A percentile compares a stretch with the other conserved stretches of the same genome.
Evolutionary conservation across 169 alveolate genomes (phyloP).

Genomic region (Plasmodium adleri): DNA sequence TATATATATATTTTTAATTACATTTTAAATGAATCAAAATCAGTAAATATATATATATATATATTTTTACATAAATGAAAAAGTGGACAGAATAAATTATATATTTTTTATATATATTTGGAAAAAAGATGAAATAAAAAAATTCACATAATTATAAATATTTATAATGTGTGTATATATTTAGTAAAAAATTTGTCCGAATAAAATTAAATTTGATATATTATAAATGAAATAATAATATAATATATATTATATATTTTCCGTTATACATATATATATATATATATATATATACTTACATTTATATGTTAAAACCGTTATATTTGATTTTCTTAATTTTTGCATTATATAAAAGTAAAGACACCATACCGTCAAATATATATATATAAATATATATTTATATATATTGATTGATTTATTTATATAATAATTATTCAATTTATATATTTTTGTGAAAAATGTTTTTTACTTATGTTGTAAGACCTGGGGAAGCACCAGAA

Average conservation of each 20-base stretch:
- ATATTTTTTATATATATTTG: conserved; percentile 1
- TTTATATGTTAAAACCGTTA: background rate
- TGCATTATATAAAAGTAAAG: background rate
- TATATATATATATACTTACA: background rate
- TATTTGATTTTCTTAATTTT: background rate
- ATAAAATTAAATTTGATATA: background rate
- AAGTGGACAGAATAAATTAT: background rate
- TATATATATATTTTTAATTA: conserved; percentile 2
- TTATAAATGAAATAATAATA: background rate
- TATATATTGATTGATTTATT: background rate
- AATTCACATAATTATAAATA: background rate
- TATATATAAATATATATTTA: background rate
- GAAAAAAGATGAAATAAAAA: background rate
- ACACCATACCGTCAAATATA: too few relatives aligned
- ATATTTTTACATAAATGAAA: background rate
- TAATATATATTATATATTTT: too few relatives aligned
- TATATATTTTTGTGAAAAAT: conserved; percentile 77
- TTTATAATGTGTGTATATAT: conserved; percentile 6
- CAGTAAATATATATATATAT: background rate
- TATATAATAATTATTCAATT: too few relatives aligned
- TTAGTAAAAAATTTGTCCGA: conserved; percentile 5
- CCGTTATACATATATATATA: too few relatives aligned
- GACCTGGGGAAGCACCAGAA: conserved; percentile 96
- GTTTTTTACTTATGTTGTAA: conserved; percentile 94
- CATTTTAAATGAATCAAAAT: background rate